phyloP scores from a whole-genome alignment of 1,284 basidiomycete species.

The Cryptococcus sp. region DNA sequence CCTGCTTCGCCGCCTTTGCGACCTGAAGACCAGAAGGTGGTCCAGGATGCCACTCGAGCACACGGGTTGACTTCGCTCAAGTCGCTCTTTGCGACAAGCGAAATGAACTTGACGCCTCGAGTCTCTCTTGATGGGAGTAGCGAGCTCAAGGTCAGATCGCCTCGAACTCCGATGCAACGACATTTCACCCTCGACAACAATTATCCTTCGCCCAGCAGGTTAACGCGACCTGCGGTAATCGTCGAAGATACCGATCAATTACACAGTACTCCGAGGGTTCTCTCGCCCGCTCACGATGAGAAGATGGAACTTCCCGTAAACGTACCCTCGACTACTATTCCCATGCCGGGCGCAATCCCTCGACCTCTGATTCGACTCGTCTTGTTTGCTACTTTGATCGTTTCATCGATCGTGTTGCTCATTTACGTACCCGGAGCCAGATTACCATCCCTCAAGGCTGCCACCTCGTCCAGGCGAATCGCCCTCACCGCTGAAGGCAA shows the following conservation, averaged over 20 bases:
- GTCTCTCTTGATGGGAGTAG: slow-evolving; percentile 11
- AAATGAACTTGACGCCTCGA: slow-evolving; percentile 12
- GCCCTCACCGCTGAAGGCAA: slow-evolving; percentile 19
- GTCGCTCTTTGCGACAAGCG: slow-evolving; percentile 19
- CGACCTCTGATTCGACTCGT: slow-evolving; percentile 34
- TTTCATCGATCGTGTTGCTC: slow-evolving; percentile 24
- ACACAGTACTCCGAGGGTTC: slow-evolving; percentile 9
- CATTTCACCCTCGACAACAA: slow-evolving; percentile 23
- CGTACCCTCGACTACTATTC: slow-evolving; percentile 16
- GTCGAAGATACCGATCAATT: slow-evolving; percentile 11
- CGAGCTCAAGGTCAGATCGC: slow-evolving; percentile 22
- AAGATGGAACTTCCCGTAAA: slow-evolving; percentile 9
- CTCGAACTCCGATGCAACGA: slow-evolving; percentile 22
- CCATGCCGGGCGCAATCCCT: slow-evolving; percentile 23
- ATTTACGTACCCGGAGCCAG: slow-evolving; percentile 17
- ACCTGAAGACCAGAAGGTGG: neutral
- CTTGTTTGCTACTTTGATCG: slow-evolving; percentile 20
- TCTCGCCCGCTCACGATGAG: slow-evolving; percentile 4
- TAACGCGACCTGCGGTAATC: slow-evolving; percentile 3
- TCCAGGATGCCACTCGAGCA: slow-evolving; percentile 2
- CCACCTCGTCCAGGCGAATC: slow-evolving; percentile 20
- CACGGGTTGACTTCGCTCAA: slow-evolving; percentile 22
- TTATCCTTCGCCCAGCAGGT: slow-evolving; percentile 10
- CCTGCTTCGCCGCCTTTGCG: slow-evolving; percentile 34
- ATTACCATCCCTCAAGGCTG: slow-evolving; percentile 20